Evolutionary conservation across 768 basidiomycete species (phyloP).

Genomic region (Macrolepiota fuliginosa): DNA sequence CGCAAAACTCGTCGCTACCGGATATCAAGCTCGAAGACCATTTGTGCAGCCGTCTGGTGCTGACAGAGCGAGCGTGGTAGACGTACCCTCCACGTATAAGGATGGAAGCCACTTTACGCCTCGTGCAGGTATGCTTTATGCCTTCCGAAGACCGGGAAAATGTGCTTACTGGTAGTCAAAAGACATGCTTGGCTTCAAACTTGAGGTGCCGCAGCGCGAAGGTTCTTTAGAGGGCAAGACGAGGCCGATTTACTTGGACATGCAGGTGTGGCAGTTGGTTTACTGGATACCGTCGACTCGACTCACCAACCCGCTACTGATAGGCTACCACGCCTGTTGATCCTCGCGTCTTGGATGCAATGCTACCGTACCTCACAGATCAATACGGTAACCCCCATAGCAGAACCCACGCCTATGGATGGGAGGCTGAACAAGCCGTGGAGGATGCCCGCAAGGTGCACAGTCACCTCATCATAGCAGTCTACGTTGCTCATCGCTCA

Average conservation of each 20-base stretch:
- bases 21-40: slow-evolving; percentile 41
- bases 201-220: slow-evolving; percentile 62
- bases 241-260: slow-evolving; percentile 95
- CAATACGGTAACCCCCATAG: slow-evolving; percentile 98
- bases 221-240: slow-evolving; percentile 55
- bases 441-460: slow-evolving; percentile 85
- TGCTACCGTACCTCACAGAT: slow-evolving; percentile 94
- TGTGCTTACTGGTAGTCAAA: slow-evolving; percentile 4
- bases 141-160: not conserved
- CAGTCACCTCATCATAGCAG: not conserved
- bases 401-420: slow-evolving; percentile 97
- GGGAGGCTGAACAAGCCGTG: slow-evolving; percentile 96
- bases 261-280: slow-evolving; percentile 64
- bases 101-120: slow-evolving; percentile 71
- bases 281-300: slow-evolving; percentile 1
- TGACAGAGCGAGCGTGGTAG: slow-evolving; percentile 80
- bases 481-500: slow-evolving; percentile 2
- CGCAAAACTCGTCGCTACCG: slow-evolving; percentile 24
- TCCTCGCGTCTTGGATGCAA: slow-evolving; percentile 93
- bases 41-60: slow-evolving; percentile 83
- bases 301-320: slow-evolving; percentile 8
- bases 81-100: slow-evolving; percentile 72
- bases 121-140: slow-evolving; percentile 49
- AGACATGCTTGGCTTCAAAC: slow-evolving; percentile 92
- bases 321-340: slow-evolving; percentile 98